These are phyloP conservation scores for Coelastrella sp. DNA, from an alignment of 139 green algal species.

Conservation along the genomic window DNA sequence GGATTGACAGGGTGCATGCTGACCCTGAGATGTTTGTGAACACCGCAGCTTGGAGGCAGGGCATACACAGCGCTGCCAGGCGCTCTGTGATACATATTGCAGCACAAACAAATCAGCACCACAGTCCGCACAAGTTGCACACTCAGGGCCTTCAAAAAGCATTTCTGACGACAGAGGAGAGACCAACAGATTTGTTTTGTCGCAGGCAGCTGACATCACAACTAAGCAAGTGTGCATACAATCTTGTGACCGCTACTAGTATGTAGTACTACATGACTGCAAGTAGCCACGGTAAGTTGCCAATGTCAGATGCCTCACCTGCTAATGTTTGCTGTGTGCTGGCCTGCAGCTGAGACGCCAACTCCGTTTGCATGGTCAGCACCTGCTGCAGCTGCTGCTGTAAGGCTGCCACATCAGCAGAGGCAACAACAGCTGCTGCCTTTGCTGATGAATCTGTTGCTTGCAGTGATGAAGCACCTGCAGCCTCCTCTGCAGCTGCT, in stretches of 20 bases:
- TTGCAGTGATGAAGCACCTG: neutral
- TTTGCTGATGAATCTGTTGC: neutral
- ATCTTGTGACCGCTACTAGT: neutral
- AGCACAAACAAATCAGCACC: too few species aligned
- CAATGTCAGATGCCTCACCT: neutral
- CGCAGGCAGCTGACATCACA: too few species aligned
- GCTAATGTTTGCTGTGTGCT: neutral
- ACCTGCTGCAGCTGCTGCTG: slow-evolving; percentile 51
- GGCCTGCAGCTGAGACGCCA: slow-evolving; percentile 46
- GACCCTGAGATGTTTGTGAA: neutral
- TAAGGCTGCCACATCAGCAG: slow-evolving; percentile 23
- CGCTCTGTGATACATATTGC: too few species aligned
- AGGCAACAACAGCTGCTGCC: neutral
- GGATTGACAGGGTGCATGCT: neutral
- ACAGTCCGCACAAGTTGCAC: too few species aligned
- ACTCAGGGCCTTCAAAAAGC: too few species aligned
- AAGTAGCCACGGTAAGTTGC: too few species aligned
- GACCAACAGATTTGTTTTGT: too few species aligned
- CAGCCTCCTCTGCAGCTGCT: neutral
- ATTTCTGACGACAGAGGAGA: too few species aligned
- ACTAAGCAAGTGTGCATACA: too few species aligned
- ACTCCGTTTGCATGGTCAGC: slow-evolving; percentile 51
- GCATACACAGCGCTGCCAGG: neutral
- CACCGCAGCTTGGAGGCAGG: neutral
- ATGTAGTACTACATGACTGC: neutral